phyloP scores from a whole-genome alignment of 345 rosid species.

The Cardamine resedifolia region DNA sequence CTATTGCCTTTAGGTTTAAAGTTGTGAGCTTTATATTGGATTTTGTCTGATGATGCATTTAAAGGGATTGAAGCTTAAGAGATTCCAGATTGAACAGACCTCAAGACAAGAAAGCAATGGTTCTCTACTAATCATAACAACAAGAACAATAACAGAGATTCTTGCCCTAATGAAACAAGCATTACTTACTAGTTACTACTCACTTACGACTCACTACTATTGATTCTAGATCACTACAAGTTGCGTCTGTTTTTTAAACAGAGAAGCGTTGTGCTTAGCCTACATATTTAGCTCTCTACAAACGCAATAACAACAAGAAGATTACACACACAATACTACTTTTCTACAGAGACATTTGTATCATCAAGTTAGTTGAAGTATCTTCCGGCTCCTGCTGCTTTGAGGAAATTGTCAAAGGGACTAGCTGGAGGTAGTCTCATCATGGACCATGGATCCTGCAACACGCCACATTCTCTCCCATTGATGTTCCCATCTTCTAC shows the following conservation, averaged over 20 bases:
- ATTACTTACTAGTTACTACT: conserved; percentile 9
- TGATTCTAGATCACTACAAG: conserved; percentile 23
- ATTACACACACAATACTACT: conserved; percentile 22
- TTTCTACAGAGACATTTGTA: conserved; percentile 21
- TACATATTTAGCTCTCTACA: conserved; percentile 27
- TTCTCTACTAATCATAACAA: conserved; percentile 16
- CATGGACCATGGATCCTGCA: conserved; percentile 47
- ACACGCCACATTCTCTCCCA: conserved; percentile 33
- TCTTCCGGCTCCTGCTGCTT: conserved; percentile 67
- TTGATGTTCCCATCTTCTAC: conserved; percentile 12
- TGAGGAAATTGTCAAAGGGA: conserved; percentile 91
- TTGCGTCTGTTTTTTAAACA: background rate
- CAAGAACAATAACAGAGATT: conserved; percentile 2
- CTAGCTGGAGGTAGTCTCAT: conserved; percentile 92
- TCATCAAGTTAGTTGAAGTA: conserved; percentile 16
- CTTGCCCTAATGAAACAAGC: conserved; percentile 8
- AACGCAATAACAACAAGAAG: conserved; percentile 6
- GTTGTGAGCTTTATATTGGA: background rate
- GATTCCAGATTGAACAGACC: background rate
- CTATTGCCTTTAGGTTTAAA: background rate
- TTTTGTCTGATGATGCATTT: background rate
- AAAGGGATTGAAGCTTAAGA: background rate
- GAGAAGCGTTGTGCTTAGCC: conserved; percentile 15
- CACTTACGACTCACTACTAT: background rate
- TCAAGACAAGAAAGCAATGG: background rate